Conservation (phyloP, 139 green algal genomes). For the Mychonastes homosphaera region DNA sequence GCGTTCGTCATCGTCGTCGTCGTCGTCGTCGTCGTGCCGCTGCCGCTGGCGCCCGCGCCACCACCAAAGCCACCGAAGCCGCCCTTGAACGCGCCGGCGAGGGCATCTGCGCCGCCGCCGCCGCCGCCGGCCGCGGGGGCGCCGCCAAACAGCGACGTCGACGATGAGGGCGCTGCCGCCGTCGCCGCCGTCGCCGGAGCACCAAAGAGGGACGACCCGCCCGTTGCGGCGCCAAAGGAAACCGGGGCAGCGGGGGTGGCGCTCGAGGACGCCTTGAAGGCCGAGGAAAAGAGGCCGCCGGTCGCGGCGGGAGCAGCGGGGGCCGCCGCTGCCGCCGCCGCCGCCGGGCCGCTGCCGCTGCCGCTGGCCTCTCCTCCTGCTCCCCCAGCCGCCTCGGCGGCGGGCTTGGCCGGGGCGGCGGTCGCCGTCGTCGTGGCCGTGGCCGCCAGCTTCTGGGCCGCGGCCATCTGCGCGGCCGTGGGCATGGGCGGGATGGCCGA, state of each 20-base stretch:
- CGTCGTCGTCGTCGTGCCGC: background rate
- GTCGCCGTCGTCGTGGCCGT: background rate
- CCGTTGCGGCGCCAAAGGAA: background rate
- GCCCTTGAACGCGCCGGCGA: background rate
- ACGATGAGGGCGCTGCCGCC: background rate
- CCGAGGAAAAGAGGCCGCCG: no score
- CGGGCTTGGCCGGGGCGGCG: slow-evolving; percentile 9
- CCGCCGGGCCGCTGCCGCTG: background rate
- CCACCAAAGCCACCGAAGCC: background rate
- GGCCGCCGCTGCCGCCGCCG: background rate
- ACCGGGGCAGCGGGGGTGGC: background rate
- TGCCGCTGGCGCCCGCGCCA: background rate
- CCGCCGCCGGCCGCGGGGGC: background rate
- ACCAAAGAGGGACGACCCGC: background rate
- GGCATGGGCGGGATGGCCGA: no score
- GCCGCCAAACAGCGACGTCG: background rate
- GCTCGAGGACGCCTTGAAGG: background rate
- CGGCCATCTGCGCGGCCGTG: background rate
- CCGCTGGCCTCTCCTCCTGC: slow-evolving; percentile 1
- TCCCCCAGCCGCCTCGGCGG: slow-evolving; percentile 3
- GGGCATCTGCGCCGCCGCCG: background rate
- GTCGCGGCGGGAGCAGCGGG: background rate
- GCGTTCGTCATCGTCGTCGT: no score
- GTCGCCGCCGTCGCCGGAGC: background rate
- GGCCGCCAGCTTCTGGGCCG: background rate